Conservation (phyloP, 495 filamentous ascomycete genomes). For the Hypoxylon perforatum region DNA sequence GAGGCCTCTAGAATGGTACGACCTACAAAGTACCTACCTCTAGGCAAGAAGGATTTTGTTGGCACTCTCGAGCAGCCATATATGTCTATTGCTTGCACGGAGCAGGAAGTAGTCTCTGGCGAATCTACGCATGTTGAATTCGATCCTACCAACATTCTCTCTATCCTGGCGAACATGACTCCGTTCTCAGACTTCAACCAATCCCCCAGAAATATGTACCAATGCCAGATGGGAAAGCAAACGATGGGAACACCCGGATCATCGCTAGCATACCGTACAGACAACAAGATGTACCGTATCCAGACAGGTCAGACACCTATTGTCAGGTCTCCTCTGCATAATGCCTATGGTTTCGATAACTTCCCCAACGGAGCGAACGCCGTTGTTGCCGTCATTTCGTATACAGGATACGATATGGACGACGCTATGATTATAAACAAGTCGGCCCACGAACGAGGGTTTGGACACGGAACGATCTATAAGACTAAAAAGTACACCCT, state of each 20-base stretch:
- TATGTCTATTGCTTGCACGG: conserved; percentile 94
- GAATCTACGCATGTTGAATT: conserved; percentile 94
- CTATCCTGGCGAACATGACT: conserved; percentile 97
- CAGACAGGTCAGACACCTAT: conserved; percentile 97
- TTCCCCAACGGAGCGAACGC: conserved; percentile 98
- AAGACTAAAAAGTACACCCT: conserved; percentile 92
- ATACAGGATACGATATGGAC: conserved; percentile 99
- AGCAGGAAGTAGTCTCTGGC: conserved; percentile 83
- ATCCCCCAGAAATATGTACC: conserved; percentile 99
- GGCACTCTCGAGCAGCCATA: conserved; percentile 97
- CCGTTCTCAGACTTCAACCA: conserved; percentile 99
- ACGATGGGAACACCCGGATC: conserved; percentile 97
- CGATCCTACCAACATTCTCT: conserved; percentile 95
- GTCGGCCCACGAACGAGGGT: conserved; percentile 96
- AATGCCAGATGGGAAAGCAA: conserved; percentile 99
- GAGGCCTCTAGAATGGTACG: conserved; percentile 85
- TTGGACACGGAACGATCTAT: conserved; percentile 95
- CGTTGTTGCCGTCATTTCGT: conserved; percentile 96
- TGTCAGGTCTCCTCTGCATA: conserved; percentile 90
- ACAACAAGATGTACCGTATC: conserved; percentile 95
- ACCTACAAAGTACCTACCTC: conserved; percentile 89
- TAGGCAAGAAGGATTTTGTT: conserved; percentile 85
- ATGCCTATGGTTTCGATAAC: conserved; percentile 96
- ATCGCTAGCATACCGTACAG: conserved; percentile 84
- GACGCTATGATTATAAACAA: conserved; percentile 99